Conservation (phyloP, 352 stramenopile species). For the Phytophthora megakarya region DNA sequence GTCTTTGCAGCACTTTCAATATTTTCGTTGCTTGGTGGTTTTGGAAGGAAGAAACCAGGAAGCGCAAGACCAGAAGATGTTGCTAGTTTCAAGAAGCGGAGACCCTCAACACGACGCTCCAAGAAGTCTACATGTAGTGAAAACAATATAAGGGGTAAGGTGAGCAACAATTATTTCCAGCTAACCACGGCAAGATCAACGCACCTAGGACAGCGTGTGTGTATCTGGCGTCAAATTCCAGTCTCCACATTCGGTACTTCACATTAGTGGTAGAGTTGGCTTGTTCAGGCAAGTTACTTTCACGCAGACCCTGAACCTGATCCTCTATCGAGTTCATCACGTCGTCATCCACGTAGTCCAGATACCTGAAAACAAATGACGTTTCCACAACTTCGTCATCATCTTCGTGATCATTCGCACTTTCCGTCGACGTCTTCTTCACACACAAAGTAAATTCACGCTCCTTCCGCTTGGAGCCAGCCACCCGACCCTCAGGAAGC, state of each 20-base stretch:
- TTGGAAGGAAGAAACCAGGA: constrained; percentile 69
- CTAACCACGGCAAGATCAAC: constrained; percentile 6
- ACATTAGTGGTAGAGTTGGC: constrained; percentile 12
- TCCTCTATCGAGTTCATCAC: constrained; percentile 35
- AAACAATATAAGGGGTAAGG: constrained; percentile 1
- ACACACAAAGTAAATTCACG: constrained; percentile 69
- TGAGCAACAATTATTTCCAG: neutral
- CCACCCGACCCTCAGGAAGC: constrained; percentile 58
- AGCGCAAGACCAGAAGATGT: constrained; percentile 45
- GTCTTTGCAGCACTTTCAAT: constrained; percentile 16
- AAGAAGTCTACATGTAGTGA: constrained; percentile 47
- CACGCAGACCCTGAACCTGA: constrained; percentile 19
- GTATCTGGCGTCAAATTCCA: constrained; percentile 83
- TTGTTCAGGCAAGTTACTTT: constrained; percentile 9
- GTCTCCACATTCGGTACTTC: constrained; percentile 62
- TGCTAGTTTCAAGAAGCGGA: constrained; percentile 53
- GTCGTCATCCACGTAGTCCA: constrained; percentile 56
- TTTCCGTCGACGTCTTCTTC: constrained; percentile 12
- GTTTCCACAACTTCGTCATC: constrained; percentile 43
- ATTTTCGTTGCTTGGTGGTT: constrained; percentile 23
- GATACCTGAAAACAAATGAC: constrained; percentile 66
- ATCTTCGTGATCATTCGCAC: constrained; percentile 3
- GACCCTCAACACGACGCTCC: constrained; percentile 46
- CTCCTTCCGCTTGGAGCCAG: constrained; percentile 61
- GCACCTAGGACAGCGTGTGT: constrained; percentile 54